Evolutionary conservation across 257 asterid species (phyloP), one percentile per base, ranked within the genome.

Genomic region (Ophiorrhiza pumila): DNA sequence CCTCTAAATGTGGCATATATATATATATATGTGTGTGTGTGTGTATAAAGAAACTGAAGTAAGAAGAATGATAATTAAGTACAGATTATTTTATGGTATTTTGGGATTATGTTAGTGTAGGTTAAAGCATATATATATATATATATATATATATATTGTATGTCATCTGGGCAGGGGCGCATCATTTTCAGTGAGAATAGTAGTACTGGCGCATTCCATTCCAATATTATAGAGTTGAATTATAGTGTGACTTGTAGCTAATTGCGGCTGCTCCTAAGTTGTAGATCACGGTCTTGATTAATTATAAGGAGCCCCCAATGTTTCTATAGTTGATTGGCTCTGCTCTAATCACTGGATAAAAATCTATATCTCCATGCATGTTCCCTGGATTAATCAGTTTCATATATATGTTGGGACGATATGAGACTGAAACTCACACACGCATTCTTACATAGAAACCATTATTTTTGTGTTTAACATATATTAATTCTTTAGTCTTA

Each of bases 221-320:
- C 42, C 22, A 34, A 15, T 18, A 9, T 57, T 49, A 32, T 25
- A 12, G 17, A 4, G 12, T 50, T 23, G 15, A 37, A 25, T 0
- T 10, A 41, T 45, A 4, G 17, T 34, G 52, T 23, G 11, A 45
- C 69, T 9, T 35, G 43, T 58, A 29, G 37, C 31, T 45, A 76
- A 58, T 76, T 68, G 65, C 79, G 75, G 76, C 80, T 49, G 58
- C 56, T n/a, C 3, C 27, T 47, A 45, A 46, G 52, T 68, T 76
- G 71, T 47, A 50, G 58, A 71, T 60, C 79, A 69, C 75, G 79
- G 49, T 32, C 42, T 61, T 37, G 52, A 35, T 73, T 63, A 23
- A 22, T 35, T 25, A 22, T 46, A n/a, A n/a, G n/a, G 52, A 15
- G 31, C 76, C 35, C 69, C 37, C 47, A 20, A 60, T 15, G 13